These are phyloP conservation scores for Tremellales sp. DNA, from an alignment of 1,284 basidiomycete genomes.

Conservation along the genomic window DNA sequence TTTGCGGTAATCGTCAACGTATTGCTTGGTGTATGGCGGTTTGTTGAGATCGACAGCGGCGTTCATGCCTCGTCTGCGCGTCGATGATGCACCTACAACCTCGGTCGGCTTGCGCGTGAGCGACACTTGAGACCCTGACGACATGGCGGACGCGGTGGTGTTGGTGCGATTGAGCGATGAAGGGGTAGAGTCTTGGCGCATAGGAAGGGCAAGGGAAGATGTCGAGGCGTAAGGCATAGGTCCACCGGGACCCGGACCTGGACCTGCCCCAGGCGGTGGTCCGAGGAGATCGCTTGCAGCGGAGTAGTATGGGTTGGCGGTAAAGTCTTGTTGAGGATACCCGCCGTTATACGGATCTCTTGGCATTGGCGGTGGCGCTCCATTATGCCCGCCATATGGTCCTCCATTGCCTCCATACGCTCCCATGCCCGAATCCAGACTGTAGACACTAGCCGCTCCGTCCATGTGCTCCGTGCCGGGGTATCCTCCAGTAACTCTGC, in stretches of 20 bases:
- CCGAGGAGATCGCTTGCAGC: constrained; percentile 75
- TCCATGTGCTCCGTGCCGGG: constrained; percentile 13
- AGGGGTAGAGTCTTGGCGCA: constrained; percentile 30
- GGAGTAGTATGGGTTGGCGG: constrained; percentile 48
- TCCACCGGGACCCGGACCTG: constrained; percentile 12
- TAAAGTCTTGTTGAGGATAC: constrained; percentile 18
- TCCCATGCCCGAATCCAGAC: constrained; percentile 43
- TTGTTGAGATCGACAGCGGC: constrained; percentile 74
- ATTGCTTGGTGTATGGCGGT: constrained; percentile 90
- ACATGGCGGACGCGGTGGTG: constrained; percentile 37
- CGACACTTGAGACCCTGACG: constrained; percentile 32
- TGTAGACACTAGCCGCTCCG: constrained; percentile 43
- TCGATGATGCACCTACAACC: constrained; percentile 52
- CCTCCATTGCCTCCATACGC: constrained; percentile 25
- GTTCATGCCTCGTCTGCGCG: constrained; percentile 55
- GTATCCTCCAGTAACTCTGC: constrained; percentile 19
- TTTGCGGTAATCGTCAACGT: constrained; percentile 93
- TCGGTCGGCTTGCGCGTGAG: constrained; percentile 44
- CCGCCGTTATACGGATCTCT: constrained; percentile 9
- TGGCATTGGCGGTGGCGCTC: constrained; percentile 5
- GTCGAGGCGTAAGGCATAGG: constrained; percentile 31
- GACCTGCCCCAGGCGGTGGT: constrained; percentile 47
- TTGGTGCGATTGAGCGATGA: constrained; percentile 39
- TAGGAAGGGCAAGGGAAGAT: constrained; percentile 12
- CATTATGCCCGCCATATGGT: constrained; percentile 5